Evolutionary conservation across 2,329 filamentous ascomycete genomes (phyloP).

Genomic region (Claviceps sp.): DNA sequence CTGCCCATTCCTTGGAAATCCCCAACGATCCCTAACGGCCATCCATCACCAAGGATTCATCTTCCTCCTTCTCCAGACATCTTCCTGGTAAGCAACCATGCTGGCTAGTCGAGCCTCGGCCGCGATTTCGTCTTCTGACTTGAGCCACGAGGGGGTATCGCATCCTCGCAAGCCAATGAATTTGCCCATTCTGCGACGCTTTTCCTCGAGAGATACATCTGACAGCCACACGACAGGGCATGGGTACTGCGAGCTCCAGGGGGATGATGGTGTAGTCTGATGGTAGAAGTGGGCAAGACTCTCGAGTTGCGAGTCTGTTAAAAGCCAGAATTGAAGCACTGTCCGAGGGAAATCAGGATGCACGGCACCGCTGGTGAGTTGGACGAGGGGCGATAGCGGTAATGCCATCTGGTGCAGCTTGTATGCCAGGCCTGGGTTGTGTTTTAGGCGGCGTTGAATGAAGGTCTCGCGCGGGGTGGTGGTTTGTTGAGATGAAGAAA

Average conservation of each 20-base stretch:
- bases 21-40: too few relatives aligned
- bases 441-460: slow-evolving; percentile 21
- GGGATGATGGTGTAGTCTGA: slow-evolving; percentile 43
- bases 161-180: slow-evolving; percentile 59
- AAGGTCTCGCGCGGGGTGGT: slow-evolving; percentile 14
- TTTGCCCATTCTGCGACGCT: slow-evolving; percentile 56
- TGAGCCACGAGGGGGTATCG: slow-evolving; percentile 23
- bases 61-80: slow-evolving; percentile 35
- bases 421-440: slow-evolving; percentile 37
- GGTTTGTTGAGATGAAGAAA: slow-evolving; percentile 14
- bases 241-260: slow-evolving; percentile 48
- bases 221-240: slow-evolving; percentile 51
- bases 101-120: slow-evolving; percentile 27
- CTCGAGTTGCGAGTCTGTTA: slow-evolving; percentile 59
- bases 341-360: slow-evolving; percentile 53
- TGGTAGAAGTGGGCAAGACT: slow-evolving; percentile 59
- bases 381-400: slow-evolving; percentile 51
- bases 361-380: slow-evolving; percentile 45
- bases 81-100: slow-evolving; percentile 25
- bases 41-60: slow-evolving; percentile 15
- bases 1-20: too few relatives aligned
- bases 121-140: slow-evolving; percentile 34
- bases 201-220: slow-evolving; percentile 45
- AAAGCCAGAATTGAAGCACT: slow-evolving; percentile 58
- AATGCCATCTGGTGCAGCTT: slow-evolving; percentile 56